Percentiles rank a stretch among this genome's conserved stretches.
These are phyloP conservation scores for Acaromyces ingoldii DNA, from an alignment of 1,284 basidiomycete genomes.

Conservation along the genomic window DNA sequence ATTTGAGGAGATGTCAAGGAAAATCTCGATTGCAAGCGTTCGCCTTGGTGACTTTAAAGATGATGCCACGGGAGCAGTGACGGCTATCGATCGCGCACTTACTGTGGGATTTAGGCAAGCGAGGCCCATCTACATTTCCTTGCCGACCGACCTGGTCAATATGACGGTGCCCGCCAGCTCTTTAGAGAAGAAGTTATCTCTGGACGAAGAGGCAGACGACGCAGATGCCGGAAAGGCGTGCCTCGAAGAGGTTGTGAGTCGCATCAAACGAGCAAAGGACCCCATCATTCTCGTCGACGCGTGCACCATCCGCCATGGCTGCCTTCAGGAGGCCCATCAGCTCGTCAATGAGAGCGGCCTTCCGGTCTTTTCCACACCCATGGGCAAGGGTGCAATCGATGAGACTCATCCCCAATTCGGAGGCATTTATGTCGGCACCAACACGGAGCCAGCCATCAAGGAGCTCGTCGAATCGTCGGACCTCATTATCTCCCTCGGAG, in stretches of 20 bases:
- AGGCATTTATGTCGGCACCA: conserved; percentile 60
- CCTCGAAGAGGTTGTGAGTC: conserved; percentile 60
- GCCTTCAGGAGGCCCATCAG: conserved; percentile 64
- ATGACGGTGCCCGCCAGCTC: conserved; percentile 64
- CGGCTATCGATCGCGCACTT: conserved; percentile 75
- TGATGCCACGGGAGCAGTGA: conserved; percentile 38
- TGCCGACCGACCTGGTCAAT: conserved; percentile 79
- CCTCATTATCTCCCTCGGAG: conserved; percentile 76
- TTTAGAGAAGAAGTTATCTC: conserved; percentile 59
- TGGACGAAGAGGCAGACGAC: conserved; percentile 54
- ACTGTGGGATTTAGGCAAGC: conserved; percentile 67
- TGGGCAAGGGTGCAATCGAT: conserved; percentile 79
- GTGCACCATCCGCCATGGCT: conserved; percentile 75
- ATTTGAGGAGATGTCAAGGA: conserved; percentile 69
- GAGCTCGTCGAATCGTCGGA: conserved; percentile 75
- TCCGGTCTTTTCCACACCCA: conserved; percentile 61
- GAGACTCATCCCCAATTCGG: conserved; percentile 81
- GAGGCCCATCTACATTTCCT: conserved; percentile 77
- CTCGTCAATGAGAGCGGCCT: conserved; percentile 64
- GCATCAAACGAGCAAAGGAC: conserved; percentile 64
- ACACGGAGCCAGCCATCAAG: conserved; percentile 59
- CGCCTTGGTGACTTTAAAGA: conserved; percentile 42
- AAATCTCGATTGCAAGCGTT: conserved; percentile 70
- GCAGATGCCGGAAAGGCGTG: conserved; percentile 58
- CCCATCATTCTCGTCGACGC: conserved; percentile 81